Base-by-base conservation (phyloP, 1,284 basidiomycete species). In the Xerocomus amazonicus region DNA sequence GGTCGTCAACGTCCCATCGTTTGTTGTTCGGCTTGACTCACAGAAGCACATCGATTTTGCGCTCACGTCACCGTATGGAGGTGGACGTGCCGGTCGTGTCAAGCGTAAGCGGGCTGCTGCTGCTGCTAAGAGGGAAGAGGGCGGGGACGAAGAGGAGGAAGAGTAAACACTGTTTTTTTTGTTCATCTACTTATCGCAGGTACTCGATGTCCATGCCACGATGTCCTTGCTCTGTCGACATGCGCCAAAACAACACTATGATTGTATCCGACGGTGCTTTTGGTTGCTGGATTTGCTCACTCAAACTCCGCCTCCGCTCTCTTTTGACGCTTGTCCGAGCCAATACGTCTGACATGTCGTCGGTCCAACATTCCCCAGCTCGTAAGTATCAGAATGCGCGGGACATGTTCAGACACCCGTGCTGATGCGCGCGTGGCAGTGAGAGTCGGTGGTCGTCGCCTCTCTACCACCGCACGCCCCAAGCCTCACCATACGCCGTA, bases 1-100 rank as follows among this genome's bases (percentile, higher is more conserved):
- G 77, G 93, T 97, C 62, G 97, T 99, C 78, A 96, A 98, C 78
- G 92, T 98, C 48, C 97, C 97, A 37, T 98, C 95, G 14, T 99
- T 99, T 72, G 92, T 98, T 67, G 97, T 99, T 65, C 93, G 92
- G 74, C 87, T 95, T 67, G 92, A 94, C 79, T 92, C 90, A 56
- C 92, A 95, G 83, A 95, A 94, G 65, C 96, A 99, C 84, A 96
- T 99, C 71, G 96, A 99, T 83, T 98, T 97, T 71, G 90, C 96
- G 39, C 87, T 97, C 67, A 97, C 90, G 58, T 97, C 93, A 61
- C 96, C 96, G 50, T 98, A 95, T 71, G 97, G 96, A 71, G 96
- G 96, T 70, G 96, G 90, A 63, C 92, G 96, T 62, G 78, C 95
- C 58, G 96, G 97, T 66, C 95, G 97, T 70, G 94, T 97, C 71